Evolutionary conservation across 2,329 filamentous ascomycete species (phyloP).

Genomic region (Colletotrichum siamense): DNA sequence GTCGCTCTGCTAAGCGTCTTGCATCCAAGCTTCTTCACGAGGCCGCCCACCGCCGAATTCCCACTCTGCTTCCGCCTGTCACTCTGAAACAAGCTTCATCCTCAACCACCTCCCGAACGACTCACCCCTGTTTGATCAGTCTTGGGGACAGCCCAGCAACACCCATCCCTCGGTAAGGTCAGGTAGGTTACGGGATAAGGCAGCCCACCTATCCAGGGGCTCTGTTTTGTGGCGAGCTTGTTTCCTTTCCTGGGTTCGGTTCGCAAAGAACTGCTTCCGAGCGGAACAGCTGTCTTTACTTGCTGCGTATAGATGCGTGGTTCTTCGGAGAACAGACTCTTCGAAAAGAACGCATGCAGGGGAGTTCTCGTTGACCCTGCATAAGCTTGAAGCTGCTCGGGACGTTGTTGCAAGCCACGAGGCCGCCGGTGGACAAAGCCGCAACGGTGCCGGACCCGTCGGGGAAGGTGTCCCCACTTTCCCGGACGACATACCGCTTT

Average conservation of each 20-base stretch:
- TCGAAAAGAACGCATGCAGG: neutral
- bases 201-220: neutral
- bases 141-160: neutral
- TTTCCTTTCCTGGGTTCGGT: neutral
- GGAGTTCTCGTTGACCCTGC: neutral
- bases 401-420: neutral
- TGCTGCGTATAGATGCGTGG: neutral
- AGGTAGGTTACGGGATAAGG: neutral
- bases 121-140: neutral
- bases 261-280: neutral
- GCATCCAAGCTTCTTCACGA: neutral
- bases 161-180: neutral
- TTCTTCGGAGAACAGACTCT: neutral
- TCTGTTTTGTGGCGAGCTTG: neutral
- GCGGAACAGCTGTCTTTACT: neutral
- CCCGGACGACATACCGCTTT: neutral
- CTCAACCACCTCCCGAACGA: neutral
- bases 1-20: neutral
- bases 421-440: neutral
- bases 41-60: neutral
- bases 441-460: neutral
- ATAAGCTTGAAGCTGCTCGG: neutral
- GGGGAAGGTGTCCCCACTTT: neutral
- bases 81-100: constrained; percentile 20
- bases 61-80: neutral